These are phyloP conservation scores for Emydomyces testavorans DNA, from an alignment of 2,329 filamentous ascomycete species.

Conservation along the genomic window DNA sequence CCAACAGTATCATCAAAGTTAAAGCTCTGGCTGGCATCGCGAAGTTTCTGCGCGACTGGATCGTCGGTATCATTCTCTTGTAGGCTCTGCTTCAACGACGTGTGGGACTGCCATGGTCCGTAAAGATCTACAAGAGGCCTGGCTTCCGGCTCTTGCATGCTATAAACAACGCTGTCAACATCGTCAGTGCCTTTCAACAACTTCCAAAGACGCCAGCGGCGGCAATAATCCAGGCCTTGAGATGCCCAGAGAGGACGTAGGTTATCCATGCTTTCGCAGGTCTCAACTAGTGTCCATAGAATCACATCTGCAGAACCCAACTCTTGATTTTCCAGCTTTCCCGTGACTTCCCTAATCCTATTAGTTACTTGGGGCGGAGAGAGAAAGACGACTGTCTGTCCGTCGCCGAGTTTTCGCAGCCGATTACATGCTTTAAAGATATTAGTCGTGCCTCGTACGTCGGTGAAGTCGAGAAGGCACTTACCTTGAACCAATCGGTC, in stretches of 20 bases:
- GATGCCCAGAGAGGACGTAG: constrained; percentile 48
- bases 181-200: constrained; percentile 10
- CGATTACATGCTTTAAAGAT: constrained; percentile 49
- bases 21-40: constrained; percentile 10
- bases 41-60: constrained; percentile 18
- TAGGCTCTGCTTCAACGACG: constrained; percentile 1
- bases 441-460: constrained; percentile 5
- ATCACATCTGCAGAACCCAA: constrained; percentile 47
- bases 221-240: constrained; percentile 36
- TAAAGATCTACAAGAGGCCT: constrained; percentile 11
- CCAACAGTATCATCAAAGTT: constrained; percentile 24
- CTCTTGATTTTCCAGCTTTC: neutral
- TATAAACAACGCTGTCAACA: neutral
- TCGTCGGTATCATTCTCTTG: constrained; percentile 7
- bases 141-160: constrained; percentile 6
- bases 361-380: constrained; percentile 46
- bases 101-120: constrained; percentile 20
- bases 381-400: constrained; percentile 52
- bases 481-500: constrained; percentile 57
- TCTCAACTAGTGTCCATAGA: constrained; percentile 48
- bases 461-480: constrained; percentile 20
- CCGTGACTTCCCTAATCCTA: constrained; percentile 35
- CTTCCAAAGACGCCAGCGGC: constrained; percentile 39
- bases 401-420: constrained; percentile 54
- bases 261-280: constrained; percentile 39